Evolutionary conservation across 192 early-diverging fungal species (phyloP), one percentile per base, ranked within the genome.

Genomic region (Podila clonocystis): DNA sequence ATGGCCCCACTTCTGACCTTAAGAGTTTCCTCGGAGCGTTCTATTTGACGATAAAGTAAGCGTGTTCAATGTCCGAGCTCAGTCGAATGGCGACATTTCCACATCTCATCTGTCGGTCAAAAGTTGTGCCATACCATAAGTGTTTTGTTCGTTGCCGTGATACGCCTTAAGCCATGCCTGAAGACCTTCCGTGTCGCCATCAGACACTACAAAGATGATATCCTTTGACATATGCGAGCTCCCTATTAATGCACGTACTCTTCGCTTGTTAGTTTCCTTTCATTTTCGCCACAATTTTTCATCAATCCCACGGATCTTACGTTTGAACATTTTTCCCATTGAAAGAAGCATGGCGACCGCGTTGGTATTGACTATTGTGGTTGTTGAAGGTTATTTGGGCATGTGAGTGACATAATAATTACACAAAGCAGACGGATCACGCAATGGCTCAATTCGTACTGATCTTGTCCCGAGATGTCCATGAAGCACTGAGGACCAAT

Each of bases 221-320:
- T 98, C 97, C 82, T 97, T 95, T 50, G 96, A 91, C 95, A 96
- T 97, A 82, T 96, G 93, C 55, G 91, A 91, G 62, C 90, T 83
- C 31, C 89, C 90, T 78, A 75, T 52, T 22, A 26, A 34, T 45
- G 15, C 13, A 45, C 9, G 15, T 45, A 8, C 0, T 12, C 34
- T 22, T 48, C 20, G 33, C 29, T 48, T 7, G 36, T 67, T 33
- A 22, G 5, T 62, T 19, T 45, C 15, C 41, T 45, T 45, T 15
- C 41, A 45, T 3, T 36, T 36, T 36, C 5, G 8, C 41, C 12
- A 19, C 52, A 70, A n/a, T 6, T 29, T 36, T 5, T 33, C 8
- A 48, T 45, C 34, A 12, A 45, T 45, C 13, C 41, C 52, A 85
- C 74, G 67, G 3, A 15, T 24, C 84, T 78, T 84, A 86, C 87